phyloP scores from a whole-genome alignment of 257 asterid species.

The Nicotiana undulata region DNA sequence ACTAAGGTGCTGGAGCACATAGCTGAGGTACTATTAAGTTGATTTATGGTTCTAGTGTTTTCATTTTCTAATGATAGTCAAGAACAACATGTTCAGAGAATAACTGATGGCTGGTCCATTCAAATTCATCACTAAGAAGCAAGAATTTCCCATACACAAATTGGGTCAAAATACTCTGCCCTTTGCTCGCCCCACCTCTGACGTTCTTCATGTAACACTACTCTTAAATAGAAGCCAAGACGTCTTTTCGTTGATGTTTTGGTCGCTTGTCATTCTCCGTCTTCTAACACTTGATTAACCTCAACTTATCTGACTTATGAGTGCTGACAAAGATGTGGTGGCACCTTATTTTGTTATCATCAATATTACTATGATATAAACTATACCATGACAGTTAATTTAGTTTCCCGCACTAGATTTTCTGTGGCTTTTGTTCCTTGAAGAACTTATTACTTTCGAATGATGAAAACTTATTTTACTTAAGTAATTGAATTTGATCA shows the following conservation, averaged over 20 bases:
- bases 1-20: constrained; percentile 72
- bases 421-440: not conserved
- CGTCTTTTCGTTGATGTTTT: not conserved
- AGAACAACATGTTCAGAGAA: not conserved
- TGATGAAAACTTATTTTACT: not conserved
- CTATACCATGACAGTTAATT: not conserved
- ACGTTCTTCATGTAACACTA: not conserved
- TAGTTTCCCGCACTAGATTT: not conserved
- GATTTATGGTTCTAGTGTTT: constrained; percentile 11
- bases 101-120: not conserved
- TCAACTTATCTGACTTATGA: not conserved
- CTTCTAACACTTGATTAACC: not conserved
- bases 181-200: not conserved
- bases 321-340: not conserved
- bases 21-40: constrained; percentile 61
- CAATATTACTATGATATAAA: not conserved
- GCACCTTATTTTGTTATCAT: not conserved
- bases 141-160: not conserved
- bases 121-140: not conserved
- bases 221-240: not conserved
- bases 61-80: constrained; percentile 1
- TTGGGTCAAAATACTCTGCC: not conserved
- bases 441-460: not conserved
- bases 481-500: not conserved
- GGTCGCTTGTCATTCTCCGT: not conserved